Base-by-base conservation (phyloP, 2,329 filamentous ascomycete species). In the Dichotomopilus funicola region DNA sequence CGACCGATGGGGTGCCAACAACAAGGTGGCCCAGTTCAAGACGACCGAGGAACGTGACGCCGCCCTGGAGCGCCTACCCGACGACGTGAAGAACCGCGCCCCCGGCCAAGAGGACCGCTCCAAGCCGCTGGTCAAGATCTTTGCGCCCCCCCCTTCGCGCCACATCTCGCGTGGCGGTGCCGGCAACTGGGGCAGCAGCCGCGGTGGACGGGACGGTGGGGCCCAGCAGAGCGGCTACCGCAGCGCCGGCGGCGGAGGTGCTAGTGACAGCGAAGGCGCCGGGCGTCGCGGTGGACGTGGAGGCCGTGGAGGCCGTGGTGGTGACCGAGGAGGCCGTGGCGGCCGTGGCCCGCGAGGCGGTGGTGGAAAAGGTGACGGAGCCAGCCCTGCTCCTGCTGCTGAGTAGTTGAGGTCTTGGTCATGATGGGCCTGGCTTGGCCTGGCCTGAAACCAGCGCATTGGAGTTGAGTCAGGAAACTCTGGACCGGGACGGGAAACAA, bases 11-110 rank as follows among this genome's bases (percentile, higher is more conserved):
- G 86, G 86, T 40, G 83, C 83, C 66, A 83, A 84, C 59, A 90
- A 90, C 75, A 91, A 87, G 73, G 89, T 96, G 49, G 90, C 89
- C 33, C 86, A 91, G 62, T 97, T 97, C 74, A 83, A 86, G 68
- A 88, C 80, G 2, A 68, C 77, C 3, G 87, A 95, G 63, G 89
- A 95, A 49, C 89, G 92, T 66, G 88, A 91, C 64, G 82, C 80
- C 37, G 89, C 91, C 37, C 79, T 96, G 66, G 81, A 84, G 43
- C 85, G 84, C 61, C 78, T 95, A 56, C 82, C 89, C 5, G 79
- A 85, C 11, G 89, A 94, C 44, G 79, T 86, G 64, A 92, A 91
- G 78, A 88, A 84, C 61, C 80, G 82, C 61, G 80, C 80, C 42
- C 60, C 61, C 2, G 63, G 64, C 19, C 79, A 82, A 36, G 86